Base-by-base conservation (phyloP, 2,329 filamentous ascomycete genomes). In the Alternaria incomplexa region DNA sequence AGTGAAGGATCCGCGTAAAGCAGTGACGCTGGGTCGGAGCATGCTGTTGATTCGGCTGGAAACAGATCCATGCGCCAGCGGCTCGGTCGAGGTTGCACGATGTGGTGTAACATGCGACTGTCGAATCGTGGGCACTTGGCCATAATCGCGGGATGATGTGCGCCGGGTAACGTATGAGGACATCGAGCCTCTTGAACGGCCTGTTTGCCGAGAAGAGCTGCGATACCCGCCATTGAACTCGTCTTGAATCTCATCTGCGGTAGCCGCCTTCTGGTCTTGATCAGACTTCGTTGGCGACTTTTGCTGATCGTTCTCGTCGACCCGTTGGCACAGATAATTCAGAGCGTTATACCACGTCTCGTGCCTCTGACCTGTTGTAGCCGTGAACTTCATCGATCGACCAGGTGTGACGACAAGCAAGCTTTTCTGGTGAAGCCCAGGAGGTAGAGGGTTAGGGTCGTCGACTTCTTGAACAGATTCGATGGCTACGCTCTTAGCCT, bases 271-370 rank as follows among this genome's bases (percentile, higher is more conserved):
- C 47, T 87, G 83, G 40, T 91, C 90, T 40, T 58, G 56, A 40
- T 62, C 55, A 36, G 44, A 56, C 51, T 58, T 32, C 51, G 58
- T 30, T 23, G 46, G 51, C n/a, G 48, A 44, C 44, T 62, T 62
- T 36, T 56, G 44, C 20, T 86, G 80, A 58, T 79, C 74, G 51
- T 84, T 83, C 15, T 85, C 71, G 1, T 71, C 74, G 25, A 90
- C 93, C 48, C 94, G 90, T 28, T 97, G 86, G 36, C 98, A 86
- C 13, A 99, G 87, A 78, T 99, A 99, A 1, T 93, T 97, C 58
- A 99, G 85, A 0, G 96, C 94, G 75, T 98, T 98, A 85, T 96
- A 97, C 96, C 96, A 99, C 1, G 94, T 98, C 83, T 99, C 96
- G 76, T 99, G 96, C 64, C 96, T 88, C 78, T 97, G 93, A 40